Conservation (phyloP, 768 basidiomycete genomes). For the Hygrocybe coccinea region DNA sequence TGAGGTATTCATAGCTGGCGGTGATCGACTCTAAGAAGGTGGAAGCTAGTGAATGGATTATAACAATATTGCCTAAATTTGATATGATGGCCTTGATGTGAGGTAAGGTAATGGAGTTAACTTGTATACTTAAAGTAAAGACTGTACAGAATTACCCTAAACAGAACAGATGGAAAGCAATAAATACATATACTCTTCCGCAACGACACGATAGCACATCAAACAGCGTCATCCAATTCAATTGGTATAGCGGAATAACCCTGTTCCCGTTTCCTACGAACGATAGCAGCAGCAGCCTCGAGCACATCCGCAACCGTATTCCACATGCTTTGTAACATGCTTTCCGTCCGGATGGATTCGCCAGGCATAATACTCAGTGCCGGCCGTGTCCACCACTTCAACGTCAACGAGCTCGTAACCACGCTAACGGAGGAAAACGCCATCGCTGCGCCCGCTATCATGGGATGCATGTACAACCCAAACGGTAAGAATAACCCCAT, state of each 20-base stretch:
- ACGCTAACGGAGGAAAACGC: slow-evolving; percentile 96
- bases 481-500: slow-evolving; percentile 96
- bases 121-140: no score
- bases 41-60: no score
- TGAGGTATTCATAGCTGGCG: slow-evolving; percentile 26
- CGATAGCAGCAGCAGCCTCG: slow-evolving; percentile 37
- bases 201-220: neutral
- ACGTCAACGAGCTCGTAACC: slow-evolving; percentile 80
- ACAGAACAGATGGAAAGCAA: neutral
- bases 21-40: no score
- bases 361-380: slow-evolving; percentile 65
- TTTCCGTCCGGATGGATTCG: slow-evolving; percentile 47
- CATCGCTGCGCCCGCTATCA: slow-evolving; percentile 99
- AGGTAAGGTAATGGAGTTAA: no score
- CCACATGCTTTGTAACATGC: slow-evolving; percentile 46
- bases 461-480: slow-evolving; percentile 90
- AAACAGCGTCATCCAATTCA: slow-evolving; percentile 45
- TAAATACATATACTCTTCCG: neutral
- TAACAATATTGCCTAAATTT: no score
- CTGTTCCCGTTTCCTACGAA: slow-evolving; percentile 37
- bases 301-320: slow-evolving; percentile 38
- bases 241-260: slow-evolving; percentile 72
- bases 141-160: neutral
- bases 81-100: no score
- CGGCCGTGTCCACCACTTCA: slow-evolving; percentile 82